Evolutionary conservation across 192 early-diverging fungal species (phyloP), one percentile per base, ranked within the genome.

Genomic region (Backusella mclennaniae): DNA sequence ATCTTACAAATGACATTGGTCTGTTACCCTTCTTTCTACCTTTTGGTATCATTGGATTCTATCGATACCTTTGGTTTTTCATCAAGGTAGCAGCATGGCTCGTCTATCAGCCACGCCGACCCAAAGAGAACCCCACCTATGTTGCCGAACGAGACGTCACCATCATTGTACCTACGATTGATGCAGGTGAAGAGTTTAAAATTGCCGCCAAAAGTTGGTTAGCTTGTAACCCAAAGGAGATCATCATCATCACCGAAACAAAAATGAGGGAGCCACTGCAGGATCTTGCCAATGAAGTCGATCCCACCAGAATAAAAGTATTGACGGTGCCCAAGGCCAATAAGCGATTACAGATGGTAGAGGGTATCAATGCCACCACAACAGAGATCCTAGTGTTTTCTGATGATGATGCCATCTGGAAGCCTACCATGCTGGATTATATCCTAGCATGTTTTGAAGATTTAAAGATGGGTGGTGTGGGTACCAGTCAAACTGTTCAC

Each of bases 401-500:
- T 26, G 90, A 92, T 73, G 91, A 92, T 67, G 90, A 90, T 73
- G 90, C 89, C 17, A 84, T 91, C 29, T 92, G 91, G 90, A 83
- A 84, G 12, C 83, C 85, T 21, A 87, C 86, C 0, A 86, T 88
- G 82, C 71, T 91, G 2, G 81, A 86, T 44, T 92, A 90, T 73
- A 87, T 90, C 53, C 77, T 92, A 17, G 90, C 89, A n/a, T 91
- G 90, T 39, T 92, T 92, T 80, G 91, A 92, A 71, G 88, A 92
- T 68, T 83, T 84, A 44, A 81, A 86, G 67, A 90, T 92, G 86
- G 91, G 91, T 23, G 91, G 90, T 39, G 90, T 92, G 6, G 91
- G 91, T 5, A 92, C 91, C 4, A 82, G 80, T 6, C 91, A 92
- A 78, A 88, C 76, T 0, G 91, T 91, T 0, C 80, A 90, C 8